Conservation (phyloP, 257 asterid species). For the Mentha longifolia region DNA sequence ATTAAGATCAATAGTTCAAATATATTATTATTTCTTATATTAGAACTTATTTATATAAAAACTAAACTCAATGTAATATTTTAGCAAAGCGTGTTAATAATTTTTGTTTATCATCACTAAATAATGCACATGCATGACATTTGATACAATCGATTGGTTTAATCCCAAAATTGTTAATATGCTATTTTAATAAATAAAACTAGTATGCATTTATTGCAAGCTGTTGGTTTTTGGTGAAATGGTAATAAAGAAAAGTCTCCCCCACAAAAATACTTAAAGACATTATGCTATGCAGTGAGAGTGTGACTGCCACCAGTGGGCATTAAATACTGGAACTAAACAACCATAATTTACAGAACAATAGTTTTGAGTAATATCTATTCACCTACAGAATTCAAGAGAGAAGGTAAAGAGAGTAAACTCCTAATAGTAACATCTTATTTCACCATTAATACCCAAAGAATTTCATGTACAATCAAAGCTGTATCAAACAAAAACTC, state of each 20-base stretch:
- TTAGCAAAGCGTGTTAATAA: too few species aligned
- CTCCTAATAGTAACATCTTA: neutral
- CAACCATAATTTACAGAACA: conserved; percentile 15
- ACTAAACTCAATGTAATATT: too few species aligned
- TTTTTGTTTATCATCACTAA: too few species aligned
- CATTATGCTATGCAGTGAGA: too few species aligned
- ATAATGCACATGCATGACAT: too few species aligned
- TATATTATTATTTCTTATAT: too few species aligned
- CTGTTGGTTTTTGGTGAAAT: conserved; percentile 11
- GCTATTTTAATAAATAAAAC: too few species aligned
- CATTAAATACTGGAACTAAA: conserved; percentile 4
- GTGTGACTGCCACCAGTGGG: neutral
- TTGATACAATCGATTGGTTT: too few species aligned
- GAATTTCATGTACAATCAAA: conserved; percentile 4
- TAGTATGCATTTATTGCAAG: neutral
- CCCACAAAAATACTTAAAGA: too few species aligned
- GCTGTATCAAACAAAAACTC: conserved; percentile 15
- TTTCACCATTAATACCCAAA: neutral
- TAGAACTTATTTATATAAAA: too few species aligned
- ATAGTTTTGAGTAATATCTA: neutral
- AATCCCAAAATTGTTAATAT: too few species aligned
- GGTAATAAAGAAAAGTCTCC: neutral
- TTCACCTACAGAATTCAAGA: neutral
- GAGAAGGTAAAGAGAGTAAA: neutral
- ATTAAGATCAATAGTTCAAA: too few species aligned